phyloP scores from a whole-genome alignment of 208 protist genomes.

The Trypanosoma conorhini region DNA sequence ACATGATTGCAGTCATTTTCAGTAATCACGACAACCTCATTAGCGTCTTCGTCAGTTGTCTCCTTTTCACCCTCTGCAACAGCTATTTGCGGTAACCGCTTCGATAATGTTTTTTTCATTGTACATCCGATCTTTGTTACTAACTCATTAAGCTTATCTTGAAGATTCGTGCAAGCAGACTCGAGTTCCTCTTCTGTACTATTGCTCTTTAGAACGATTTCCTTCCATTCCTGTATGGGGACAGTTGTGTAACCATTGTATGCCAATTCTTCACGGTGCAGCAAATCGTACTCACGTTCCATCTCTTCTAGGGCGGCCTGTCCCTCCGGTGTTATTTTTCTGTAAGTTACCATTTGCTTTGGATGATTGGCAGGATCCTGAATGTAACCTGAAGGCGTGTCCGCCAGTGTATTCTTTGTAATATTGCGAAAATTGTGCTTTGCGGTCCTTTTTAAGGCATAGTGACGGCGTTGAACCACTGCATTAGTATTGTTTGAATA shows the following conservation, averaged over 20 bases:
- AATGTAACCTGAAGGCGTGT: conserved; percentile 74
- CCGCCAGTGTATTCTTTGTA: conserved; percentile 59
- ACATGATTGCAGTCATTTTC: conserved; percentile 67
- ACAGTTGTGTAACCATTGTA: conserved; percentile 73
- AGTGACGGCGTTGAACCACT: conserved; percentile 11
- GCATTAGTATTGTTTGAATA: neutral
- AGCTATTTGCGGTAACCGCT: neutral
- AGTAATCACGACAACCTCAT: conserved; percentile 39
- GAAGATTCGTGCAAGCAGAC: conserved; percentile 31
- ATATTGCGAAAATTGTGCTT: conserved; percentile 46
- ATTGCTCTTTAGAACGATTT: conserved; percentile 30
- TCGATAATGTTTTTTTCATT: conserved; percentile 29
- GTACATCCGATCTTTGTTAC: conserved; percentile 34
- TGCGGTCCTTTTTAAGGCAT: conserved; percentile 1
- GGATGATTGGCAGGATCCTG: conserved; percentile 59
- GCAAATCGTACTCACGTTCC: conserved; percentile 52
- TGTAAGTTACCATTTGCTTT: conserved; percentile 49
- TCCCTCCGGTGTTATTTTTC: conserved; percentile 21
- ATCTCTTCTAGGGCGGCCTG: conserved; percentile 49
- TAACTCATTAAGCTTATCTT: conserved; percentile 38
- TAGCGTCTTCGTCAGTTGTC: conserved; percentile 16
- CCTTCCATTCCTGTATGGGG: conserved; percentile 46
- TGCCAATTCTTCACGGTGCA: conserved; percentile 50
- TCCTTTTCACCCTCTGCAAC: neutral
- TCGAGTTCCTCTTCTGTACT: conserved; percentile 31